Percentiles rank a stretch among this genome's conserved stretches.
These are phyloP conservation scores for Mycena leptocephala DNA, from an alignment of 768 basidiomycete species.

Conservation along the genomic window DNA sequence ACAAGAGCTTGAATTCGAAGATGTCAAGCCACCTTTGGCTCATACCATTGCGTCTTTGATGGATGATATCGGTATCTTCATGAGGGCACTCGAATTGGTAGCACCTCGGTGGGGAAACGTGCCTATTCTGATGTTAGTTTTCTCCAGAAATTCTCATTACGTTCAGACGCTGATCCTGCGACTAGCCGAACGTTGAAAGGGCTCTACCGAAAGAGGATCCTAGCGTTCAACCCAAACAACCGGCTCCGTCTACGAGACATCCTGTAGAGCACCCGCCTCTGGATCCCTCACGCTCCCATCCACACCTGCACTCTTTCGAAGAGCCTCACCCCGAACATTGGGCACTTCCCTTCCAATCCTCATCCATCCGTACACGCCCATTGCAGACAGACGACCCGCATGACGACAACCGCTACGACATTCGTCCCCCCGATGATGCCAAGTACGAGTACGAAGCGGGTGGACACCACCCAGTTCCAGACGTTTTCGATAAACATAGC, in stretches of 20 bases:
- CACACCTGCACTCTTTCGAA: neutral
- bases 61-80: slow-evolving; percentile 57
- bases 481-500: neutral
- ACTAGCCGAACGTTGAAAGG: slow-evolving; percentile 18
- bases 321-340: neutral
- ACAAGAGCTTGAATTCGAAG: slow-evolving; percentile 55
- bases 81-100: slow-evolving; percentile 59
- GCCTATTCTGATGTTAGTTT: slow-evolving; percentile 51
- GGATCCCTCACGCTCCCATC: neutral
- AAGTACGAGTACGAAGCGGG: neutral
- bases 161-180: neutral
- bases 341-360: slow-evolving; percentile 18
- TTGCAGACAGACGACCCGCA: neutral
- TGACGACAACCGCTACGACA: neutral
- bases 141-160: neutral
- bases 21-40: slow-evolving; percentile 52
- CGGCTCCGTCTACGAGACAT: neutral
- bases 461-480: neutral
- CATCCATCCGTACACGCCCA: slow-evolving; percentile 8
- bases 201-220: slow-evolving; percentile 33
- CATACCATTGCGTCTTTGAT: slow-evolving; percentile 54
- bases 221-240: neutral
- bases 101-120: slow-evolving; percentile 54
- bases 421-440: neutral
- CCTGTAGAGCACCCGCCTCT: neutral